Conservation (phyloP, 768 basidiomycete genomes). For the Termitomyces sp. region DNA sequence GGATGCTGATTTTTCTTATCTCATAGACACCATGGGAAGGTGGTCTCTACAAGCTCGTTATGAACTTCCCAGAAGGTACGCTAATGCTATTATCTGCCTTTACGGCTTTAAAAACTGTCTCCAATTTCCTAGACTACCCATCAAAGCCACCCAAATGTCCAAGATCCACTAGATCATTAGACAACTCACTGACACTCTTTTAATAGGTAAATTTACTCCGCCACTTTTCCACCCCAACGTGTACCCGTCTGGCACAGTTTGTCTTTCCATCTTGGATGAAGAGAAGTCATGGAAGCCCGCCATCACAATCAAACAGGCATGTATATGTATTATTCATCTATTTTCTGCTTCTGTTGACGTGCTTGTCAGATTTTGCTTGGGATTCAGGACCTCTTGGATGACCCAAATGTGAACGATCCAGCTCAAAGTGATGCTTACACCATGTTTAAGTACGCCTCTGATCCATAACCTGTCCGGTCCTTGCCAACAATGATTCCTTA, state of each 20-base stretch:
- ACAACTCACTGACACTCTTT: neutral
- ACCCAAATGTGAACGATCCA: slow-evolving; percentile 95
- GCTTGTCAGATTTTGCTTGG: slow-evolving; percentile 79
- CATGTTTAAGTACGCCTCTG: slow-evolving; percentile 83
- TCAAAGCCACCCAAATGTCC: slow-evolving; percentile 91
- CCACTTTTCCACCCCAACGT: slow-evolving; percentile 98
- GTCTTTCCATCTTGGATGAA: slow-evolving; percentile 95
- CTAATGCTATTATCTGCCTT: neutral
- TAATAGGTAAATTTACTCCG: slow-evolving; percentile 89
- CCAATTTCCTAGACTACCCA: slow-evolving; percentile 65
- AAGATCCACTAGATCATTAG: slow-evolving; percentile 8
- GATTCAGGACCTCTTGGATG: slow-evolving; percentile 91
- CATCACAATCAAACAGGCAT: slow-evolving; percentile 96
- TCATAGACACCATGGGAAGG: slow-evolving; percentile 93
- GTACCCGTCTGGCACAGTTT: slow-evolving; percentile 97
- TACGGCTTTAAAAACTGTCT: neutral
- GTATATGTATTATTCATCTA: slow-evolving; percentile 6
- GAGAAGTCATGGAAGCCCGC: slow-evolving; percentile 99
- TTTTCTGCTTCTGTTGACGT: neutral
- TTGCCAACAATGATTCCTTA: slow-evolving; percentile 23
- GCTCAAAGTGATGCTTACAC: slow-evolving; percentile 99
- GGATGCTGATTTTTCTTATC: slow-evolving; percentile 8
- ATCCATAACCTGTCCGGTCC: neutral
- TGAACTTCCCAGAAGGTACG: slow-evolving; percentile 97
- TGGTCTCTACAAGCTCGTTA: slow-evolving; percentile 88